Conservation (phyloP, 768 basidiomycete species). For the Lyophyllum atratum region DNA sequence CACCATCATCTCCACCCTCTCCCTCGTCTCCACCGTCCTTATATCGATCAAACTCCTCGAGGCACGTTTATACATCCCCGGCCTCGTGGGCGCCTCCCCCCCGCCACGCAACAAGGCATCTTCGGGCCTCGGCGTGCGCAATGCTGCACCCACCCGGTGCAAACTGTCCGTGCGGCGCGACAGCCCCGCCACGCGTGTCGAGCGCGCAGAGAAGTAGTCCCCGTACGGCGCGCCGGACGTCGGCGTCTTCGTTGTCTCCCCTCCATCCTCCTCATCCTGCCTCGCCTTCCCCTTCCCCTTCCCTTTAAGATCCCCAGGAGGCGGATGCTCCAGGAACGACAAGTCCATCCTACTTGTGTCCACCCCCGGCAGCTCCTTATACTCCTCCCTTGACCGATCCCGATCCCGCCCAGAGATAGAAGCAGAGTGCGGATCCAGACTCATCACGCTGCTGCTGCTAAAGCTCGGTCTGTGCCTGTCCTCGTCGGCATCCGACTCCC, state of each 20-base stretch:
- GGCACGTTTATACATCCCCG: conserved; percentile 56
- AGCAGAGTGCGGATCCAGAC: background rate
- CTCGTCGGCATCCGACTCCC: conserved; percentile 27
- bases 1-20: conserved; percentile 31
- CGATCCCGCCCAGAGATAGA: background rate
- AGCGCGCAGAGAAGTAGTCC: conserved; percentile 7
- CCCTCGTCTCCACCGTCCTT: conserved; percentile 31
- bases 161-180: conserved; percentile 2
- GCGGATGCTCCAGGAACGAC: conserved; percentile 27
- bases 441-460: conserved; percentile 2
- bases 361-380: conserved; percentile 25
- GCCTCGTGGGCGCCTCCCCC: conserved; percentile 22
- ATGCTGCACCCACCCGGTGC: conserved; percentile 10
- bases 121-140: conserved; percentile 22
- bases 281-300: conserved; percentile 26
- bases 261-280: conserved; percentile 5
- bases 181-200: background rate
- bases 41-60: conserved; percentile 71
- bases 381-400: background rate
- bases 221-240: conserved; percentile 12
- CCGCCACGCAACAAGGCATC: conserved; percentile 11
- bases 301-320: conserved; percentile 3
- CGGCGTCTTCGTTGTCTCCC: conserved; percentile 23
- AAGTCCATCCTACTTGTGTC: conserved; percentile 34
- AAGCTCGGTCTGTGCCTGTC: background rate